A percentile compares a stretch with the other conserved stretches of the same genome.
Evolutionary conservation across 1,284 basidiomycete genomes (phyloP).

Genomic region (Cryptococcus floricola): DNA sequence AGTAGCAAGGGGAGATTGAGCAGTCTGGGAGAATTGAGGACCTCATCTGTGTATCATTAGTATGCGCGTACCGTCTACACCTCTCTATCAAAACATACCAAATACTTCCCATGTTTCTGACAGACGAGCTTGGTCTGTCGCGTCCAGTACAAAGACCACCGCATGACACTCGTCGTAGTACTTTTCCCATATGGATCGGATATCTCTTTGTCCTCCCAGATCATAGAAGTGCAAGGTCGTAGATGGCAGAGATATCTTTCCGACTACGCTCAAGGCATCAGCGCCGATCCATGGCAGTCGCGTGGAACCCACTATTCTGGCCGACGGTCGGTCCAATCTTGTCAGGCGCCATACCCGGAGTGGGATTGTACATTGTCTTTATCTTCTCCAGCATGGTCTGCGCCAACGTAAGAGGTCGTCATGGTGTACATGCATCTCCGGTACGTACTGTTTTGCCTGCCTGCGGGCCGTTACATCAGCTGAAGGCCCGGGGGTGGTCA

Average conservation of each 20-base stretch:
- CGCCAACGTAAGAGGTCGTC: slow-evolving; percentile 59
- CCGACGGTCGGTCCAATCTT: slow-evolving; percentile 92
- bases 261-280: slow-evolving; percentile 57
- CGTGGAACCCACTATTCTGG: slow-evolving; percentile 72
- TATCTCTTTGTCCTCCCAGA: slow-evolving; percentile 83
- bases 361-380: slow-evolving; percentile 82
- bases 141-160: slow-evolving; percentile 86
- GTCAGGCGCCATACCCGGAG: slow-evolving; percentile 74
- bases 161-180: slow-evolving; percentile 95
- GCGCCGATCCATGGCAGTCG: background rate
- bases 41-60: slow-evolving; percentile 58
- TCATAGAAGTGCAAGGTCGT: slow-evolving; percentile 93
- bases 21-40: slow-evolving; percentile 77
- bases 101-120: slow-evolving; percentile 93
- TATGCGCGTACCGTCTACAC: background rate
- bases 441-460: slow-evolving; percentile 81
- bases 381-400: slow-evolving; percentile 88
- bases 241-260: slow-evolving; percentile 82
- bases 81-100: slow-evolving; percentile 58
- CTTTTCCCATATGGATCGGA: slow-evolving; percentile 83
- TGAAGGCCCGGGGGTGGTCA: background rate
- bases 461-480: slow-evolving; percentile 13
- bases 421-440: background rate
- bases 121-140: slow-evolving; percentile 75
- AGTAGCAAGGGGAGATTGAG: slow-evolving; percentile 81